Conservation (phyloP, 306 rosid species). For the Neltuma alba region DNA sequence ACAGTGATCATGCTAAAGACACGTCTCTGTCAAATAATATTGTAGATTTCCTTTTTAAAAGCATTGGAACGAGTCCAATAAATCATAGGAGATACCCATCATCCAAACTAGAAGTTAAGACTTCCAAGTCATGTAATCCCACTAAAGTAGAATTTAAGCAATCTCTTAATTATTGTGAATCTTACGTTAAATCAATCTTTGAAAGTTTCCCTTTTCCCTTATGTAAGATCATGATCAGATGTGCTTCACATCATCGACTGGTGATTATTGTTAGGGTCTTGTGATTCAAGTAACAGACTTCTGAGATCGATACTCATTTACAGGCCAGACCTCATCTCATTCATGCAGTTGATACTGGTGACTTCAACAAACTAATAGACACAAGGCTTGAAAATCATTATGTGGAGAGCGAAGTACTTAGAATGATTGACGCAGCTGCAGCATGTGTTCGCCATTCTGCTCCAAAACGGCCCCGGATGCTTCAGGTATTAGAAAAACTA, state of each 20-base stretch:
- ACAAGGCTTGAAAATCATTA: conserved; percentile 65
- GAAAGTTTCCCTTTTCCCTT: neutral
- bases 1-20: neutral
- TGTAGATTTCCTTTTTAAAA: neutral
- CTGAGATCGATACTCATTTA: conserved; percentile 30
- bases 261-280: neutral
- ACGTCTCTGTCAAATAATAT: neutral
- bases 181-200: neutral
- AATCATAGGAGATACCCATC: neutral
- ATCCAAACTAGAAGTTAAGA: neutral
- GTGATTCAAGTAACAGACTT: conserved; percentile 1
- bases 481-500: conserved; percentile 59
- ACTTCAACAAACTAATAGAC: conserved; percentile 60
- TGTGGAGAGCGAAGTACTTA: conserved; percentile 77
- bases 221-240: neutral
- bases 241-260: conserved; percentile 18
- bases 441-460: conserved; percentile 96
- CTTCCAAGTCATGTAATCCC: neutral
- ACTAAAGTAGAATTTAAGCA: neutral
- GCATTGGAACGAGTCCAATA: neutral
- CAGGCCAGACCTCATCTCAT: conserved; percentile 91
- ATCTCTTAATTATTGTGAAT: neutral
- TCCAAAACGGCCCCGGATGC: conserved; percentile 87
- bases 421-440: conserved; percentile 93
- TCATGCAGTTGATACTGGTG: conserved; percentile 68